A percentile compares a stretch with the other conserved stretches of the same genome.
These are phyloP conservation scores for Citrus medica DNA, from an alignment of 345 rosid genomes.

Conservation along the genomic window DNA sequence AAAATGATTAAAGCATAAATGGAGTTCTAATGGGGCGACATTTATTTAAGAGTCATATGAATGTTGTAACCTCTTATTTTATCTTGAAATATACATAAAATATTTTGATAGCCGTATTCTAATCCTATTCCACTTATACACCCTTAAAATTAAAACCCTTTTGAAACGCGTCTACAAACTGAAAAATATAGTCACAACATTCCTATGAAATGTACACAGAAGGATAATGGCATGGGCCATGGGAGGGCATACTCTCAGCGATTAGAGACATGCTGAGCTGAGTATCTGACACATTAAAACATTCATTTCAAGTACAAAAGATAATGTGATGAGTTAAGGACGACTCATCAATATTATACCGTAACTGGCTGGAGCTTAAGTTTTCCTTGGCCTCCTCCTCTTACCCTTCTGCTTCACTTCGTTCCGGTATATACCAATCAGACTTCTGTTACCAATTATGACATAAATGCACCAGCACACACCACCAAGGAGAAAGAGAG, in stretches of 20 bases:
- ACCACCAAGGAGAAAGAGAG: not conserved
- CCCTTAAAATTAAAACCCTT: no score
- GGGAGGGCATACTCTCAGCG: not conserved
- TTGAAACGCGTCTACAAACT: not conserved
- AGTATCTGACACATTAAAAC: not conserved
- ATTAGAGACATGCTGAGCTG: not conserved
- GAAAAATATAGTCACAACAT: no score
- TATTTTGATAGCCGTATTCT: no score
- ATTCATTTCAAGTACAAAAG: not conserved
- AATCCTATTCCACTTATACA: no score
- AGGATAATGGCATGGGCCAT: not conserved
- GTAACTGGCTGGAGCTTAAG: not conserved
- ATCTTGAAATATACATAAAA: no score
- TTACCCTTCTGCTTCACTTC: not conserved
- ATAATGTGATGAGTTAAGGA: not conserved
- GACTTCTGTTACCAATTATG: not conserved
- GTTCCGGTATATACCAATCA: not conserved
- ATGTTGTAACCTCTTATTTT: no score
- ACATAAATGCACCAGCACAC: not conserved
- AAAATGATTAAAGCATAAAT: no score
- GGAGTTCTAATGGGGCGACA: no score
- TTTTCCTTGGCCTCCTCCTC: constrained; percentile 16
- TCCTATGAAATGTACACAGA: not conserved
- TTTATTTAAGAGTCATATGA: no score
- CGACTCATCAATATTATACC: not conserved